These are phyloP conservation scores for Cyberlindnera euphorbiiphila DNA, from an alignment of 805 yeast species.

Conservation along the genomic window DNA sequence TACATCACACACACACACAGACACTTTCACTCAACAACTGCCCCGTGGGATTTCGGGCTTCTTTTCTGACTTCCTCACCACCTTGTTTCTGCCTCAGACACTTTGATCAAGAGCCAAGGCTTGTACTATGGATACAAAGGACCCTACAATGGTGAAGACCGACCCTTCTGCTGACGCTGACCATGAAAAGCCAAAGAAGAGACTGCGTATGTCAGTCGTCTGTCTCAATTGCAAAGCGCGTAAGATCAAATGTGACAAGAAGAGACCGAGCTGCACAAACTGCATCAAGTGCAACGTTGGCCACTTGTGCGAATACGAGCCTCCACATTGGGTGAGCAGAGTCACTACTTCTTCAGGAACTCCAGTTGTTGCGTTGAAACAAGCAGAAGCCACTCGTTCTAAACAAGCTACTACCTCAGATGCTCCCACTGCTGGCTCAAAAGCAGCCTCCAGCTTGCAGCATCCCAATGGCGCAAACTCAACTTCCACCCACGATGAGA, in stretches of 20 bases:
- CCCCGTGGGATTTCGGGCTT: too few relatives aligned
- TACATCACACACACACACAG: too few relatives aligned
- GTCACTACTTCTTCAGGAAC: slow-evolving; percentile 14
- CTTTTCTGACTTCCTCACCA: too few relatives aligned
- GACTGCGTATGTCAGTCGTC: slow-evolving; percentile 37
- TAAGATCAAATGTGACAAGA: slow-evolving; percentile 41
- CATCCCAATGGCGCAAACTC: not conserved
- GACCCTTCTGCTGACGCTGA: slow-evolving; percentile 1
- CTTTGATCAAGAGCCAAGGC: not conserved
- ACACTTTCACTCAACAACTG: too few relatives aligned
- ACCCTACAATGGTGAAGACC: not conserved
- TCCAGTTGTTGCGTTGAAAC: slow-evolving; percentile 9
- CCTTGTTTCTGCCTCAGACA: not conserved
- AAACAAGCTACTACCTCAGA: not conserved
- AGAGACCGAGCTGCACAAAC: slow-evolving; percentile 33
- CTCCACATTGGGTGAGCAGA: slow-evolving; percentile 27
- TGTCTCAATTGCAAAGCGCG: slow-evolving; percentile 36
- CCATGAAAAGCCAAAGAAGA: slow-evolving; percentile 26
- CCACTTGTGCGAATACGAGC: slow-evolving; percentile 26
- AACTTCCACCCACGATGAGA: slow-evolving; percentile 10
- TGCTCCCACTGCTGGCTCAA: not conserved
- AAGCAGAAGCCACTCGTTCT: slow-evolving; percentile 3
- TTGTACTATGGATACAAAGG: not conserved
- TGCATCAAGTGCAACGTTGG: slow-evolving; percentile 32
- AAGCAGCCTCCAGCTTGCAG: too few relatives aligned